These are phyloP conservation scores for Ceratocystis alfenasii DNA, from an alignment of 2,329 filamentous ascomycete species.

Conservation along the genomic window DNA sequence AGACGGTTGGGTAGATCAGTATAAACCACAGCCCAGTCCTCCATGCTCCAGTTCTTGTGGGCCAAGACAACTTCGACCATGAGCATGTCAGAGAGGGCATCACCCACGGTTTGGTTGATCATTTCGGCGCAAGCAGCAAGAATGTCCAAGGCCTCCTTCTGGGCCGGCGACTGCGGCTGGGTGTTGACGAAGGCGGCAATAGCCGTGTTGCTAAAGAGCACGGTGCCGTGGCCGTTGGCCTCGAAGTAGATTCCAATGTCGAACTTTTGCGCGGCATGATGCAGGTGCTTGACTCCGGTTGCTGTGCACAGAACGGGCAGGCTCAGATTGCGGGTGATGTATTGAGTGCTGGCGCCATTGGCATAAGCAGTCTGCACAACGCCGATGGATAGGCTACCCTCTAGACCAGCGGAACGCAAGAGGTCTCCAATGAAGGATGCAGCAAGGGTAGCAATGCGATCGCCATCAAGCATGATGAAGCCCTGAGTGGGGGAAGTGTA, in stretches of 20 bases:
- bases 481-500: constrained; percentile 69
- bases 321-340: constrained; percentile 75
- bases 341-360: constrained; percentile 87
- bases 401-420: constrained; percentile 64
- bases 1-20: constrained; percentile 88
- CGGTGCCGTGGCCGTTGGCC: constrained; percentile 93
- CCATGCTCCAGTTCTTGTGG: constrained; percentile 81
- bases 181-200: constrained; percentile 65
- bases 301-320: constrained; percentile 87
- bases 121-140: constrained; percentile 74
- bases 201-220: constrained; percentile 82
- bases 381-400: constrained; percentile 73
- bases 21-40: constrained; percentile 89
- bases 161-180: constrained; percentile 78
- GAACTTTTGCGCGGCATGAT: constrained; percentile 90
- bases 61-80: constrained; percentile 93
- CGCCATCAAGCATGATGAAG: constrained; percentile 89
- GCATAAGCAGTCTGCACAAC: constrained; percentile 97
- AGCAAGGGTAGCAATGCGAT: constrained; percentile 88
- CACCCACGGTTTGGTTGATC: constrained; percentile 96
- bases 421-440: constrained; percentile 90
- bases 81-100: constrained; percentile 89
- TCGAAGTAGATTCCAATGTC: constrained; percentile 98
- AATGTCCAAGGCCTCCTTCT: constrained; percentile 77
- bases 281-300: constrained; percentile 93